phyloP scores from a whole-genome alignment of 176 grass and related monocot species.

The Raddia guianensis region DNA sequence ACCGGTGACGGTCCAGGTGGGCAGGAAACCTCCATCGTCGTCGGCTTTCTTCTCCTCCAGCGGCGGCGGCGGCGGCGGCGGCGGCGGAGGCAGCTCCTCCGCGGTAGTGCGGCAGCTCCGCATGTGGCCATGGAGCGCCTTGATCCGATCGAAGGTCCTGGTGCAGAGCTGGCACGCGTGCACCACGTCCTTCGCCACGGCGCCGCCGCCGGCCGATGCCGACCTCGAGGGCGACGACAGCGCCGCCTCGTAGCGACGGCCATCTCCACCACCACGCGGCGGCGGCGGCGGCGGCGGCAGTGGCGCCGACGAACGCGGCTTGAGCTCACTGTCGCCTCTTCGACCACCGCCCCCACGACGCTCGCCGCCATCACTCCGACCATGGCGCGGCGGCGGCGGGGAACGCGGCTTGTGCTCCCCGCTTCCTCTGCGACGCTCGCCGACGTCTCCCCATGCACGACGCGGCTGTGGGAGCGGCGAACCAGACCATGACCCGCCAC shows the following conservation, averaged over 20 bases:
- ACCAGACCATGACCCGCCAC: no score
- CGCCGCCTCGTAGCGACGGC: not conserved
- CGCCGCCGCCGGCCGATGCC: not conserved
- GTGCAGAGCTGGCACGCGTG: not conserved
- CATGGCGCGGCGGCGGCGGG: not conserved
- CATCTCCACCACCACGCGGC: not conserved
- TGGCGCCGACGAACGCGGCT: no score
- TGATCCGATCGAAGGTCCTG: not conserved
- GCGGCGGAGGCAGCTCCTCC: not conserved
- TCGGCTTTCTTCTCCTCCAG: not conserved
- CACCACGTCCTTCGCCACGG: rapidly evolving
- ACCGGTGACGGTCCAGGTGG: not conserved
- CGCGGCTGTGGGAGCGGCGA: no score
- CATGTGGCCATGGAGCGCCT: slow-evolving; percentile 4
- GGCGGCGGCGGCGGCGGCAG: not conserved
- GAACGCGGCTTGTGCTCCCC: not conserved
- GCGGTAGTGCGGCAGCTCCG: not conserved
- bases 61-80: not conserved
- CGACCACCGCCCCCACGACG: no score
- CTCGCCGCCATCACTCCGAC: not conserved
- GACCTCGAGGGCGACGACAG: not conserved
- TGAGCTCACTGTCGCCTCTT: not conserved
- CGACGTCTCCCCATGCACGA: no score
- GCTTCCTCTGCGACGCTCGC: not conserved
- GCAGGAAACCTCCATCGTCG: not conserved